Conservation (phyloP, 2,329 filamentous ascomycete genomes). For the Microcyclospora pomicola region DNA sequence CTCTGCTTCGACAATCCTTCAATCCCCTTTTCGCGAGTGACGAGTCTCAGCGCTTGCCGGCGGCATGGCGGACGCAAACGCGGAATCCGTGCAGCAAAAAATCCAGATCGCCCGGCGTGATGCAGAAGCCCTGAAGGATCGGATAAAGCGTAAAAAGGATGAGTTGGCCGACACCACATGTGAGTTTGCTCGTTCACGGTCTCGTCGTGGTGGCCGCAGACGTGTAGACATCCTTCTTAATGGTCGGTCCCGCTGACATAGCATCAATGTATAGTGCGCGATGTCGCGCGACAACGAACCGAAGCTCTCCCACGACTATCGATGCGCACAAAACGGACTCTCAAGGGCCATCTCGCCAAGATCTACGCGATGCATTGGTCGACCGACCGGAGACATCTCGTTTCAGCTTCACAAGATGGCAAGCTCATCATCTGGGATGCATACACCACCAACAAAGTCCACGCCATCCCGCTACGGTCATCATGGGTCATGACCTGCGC, state of each 20-base stretch:
- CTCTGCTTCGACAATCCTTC: too few relatives aligned
- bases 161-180: slow-evolving; percentile 94
- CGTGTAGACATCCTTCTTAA: slow-evolving; percentile 14
- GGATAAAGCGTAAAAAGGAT: slow-evolving; percentile 99
- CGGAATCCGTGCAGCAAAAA: slow-evolving; percentile 39
- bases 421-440: slow-evolving; percentile 99
- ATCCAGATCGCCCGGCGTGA: slow-evolving; percentile 97
- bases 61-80: slow-evolving; percentile 36
- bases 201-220: not conserved
- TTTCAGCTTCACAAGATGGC: slow-evolving; percentile 95
- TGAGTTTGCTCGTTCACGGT: slow-evolving; percentile 41
- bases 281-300: slow-evolving; percentile 83
- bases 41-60: not conserved
- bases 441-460: slow-evolving; percentile 98
- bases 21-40: too few relatives aligned
- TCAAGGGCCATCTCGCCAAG: slow-evolving; percentile 96
- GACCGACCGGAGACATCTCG: slow-evolving; percentile 89
- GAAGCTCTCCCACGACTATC: slow-evolving; percentile 83
- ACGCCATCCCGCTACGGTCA: slow-evolving; percentile 90
- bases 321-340: slow-evolving; percentile 93
- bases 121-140: slow-evolving; percentile 93
- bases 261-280: slow-evolving; percentile 51
- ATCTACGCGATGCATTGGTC: slow-evolving; percentile 99
- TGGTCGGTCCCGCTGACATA: slow-evolving; percentile 3
- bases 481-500: slow-evolving; percentile 99